These are phyloP conservation scores for Mycosphaerella arachidis DNA, from an alignment of 2,329 filamentous ascomycete species.

Conservation along the genomic window DNA sequence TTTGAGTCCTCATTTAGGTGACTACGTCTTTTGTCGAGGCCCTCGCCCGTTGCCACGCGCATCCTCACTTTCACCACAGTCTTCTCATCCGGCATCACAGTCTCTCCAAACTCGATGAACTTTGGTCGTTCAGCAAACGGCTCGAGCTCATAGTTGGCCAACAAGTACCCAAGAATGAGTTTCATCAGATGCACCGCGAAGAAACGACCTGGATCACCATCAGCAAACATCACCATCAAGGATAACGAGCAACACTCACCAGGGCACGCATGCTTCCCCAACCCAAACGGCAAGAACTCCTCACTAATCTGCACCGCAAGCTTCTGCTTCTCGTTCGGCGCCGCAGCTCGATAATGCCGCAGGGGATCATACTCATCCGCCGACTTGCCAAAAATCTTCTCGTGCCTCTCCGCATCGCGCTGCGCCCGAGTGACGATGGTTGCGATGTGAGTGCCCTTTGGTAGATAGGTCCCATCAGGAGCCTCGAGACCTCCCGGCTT, in stretches of 20 bases:
- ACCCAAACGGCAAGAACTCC: slow-evolving; percentile 20
- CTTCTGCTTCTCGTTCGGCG: background rate
- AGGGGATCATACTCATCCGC: slow-evolving; percentile 23
- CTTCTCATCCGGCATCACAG: slow-evolving; percentile 6
- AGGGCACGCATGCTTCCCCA: slow-evolving; percentile 21
- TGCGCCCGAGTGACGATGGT: slow-evolving; percentile 19
- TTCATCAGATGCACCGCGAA: slow-evolving; percentile 46
- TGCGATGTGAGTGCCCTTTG: slow-evolving; percentile 20
- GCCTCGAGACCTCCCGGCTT: slow-evolving; percentile 21
- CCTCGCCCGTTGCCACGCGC: no score
- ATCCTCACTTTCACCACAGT: background rate
- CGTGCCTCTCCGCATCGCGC: slow-evolving; percentile 12
- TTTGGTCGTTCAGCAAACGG: slow-evolving; percentile 6
- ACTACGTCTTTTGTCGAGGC: no score
- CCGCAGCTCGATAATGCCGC: slow-evolving; percentile 14
- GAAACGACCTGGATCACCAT: slow-evolving; percentile 37
- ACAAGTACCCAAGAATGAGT: slow-evolving; percentile 38
- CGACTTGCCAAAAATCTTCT: slow-evolving; percentile 14
- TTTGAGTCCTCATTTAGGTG: no score
- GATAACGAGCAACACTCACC: background rate
- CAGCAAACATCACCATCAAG: background rate
- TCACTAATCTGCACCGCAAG: slow-evolving; percentile 11
- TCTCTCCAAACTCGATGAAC: slow-evolving; percentile 1
- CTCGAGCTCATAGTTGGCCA: slow-evolving; percentile 39
- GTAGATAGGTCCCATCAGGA: slow-evolving; percentile 19